phyloP scores from a whole-genome alignment of 495 filamentous ascomycete genomes.

The Neurospora sp. region DNA sequence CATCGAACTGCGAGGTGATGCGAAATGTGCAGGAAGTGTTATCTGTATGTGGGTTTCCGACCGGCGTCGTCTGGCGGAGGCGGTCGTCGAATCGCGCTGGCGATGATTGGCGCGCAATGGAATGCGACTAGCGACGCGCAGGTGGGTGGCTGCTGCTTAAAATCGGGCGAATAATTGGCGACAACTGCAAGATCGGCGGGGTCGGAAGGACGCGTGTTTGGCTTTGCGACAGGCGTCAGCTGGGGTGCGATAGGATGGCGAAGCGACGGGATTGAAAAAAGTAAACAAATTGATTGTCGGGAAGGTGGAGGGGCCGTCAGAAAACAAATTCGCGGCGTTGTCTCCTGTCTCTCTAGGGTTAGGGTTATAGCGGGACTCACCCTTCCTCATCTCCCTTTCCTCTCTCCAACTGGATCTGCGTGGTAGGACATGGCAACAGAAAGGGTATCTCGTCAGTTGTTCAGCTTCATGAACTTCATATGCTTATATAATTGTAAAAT shows the following conservation, averaged over 20 bases:
- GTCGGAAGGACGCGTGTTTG: neutral
- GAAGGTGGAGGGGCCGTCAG: neutral
- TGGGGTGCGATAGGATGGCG: neutral
- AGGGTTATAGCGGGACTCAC: neutral
- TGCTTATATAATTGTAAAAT: neutral
- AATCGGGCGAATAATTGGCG: neutral
- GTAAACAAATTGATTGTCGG: conserved; percentile 3
- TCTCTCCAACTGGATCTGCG: neutral
- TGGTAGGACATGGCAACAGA: neutral
- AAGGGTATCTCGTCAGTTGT: neutral
- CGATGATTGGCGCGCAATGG: neutral
- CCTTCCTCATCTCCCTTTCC: neutral
- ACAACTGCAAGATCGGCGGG: neutral
- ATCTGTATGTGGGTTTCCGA: neutral
- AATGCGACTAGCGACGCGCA: conserved; percentile 6
- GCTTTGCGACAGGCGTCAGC: neutral
- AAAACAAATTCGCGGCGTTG: neutral
- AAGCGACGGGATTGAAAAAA: neutral
- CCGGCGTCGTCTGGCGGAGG: neutral
- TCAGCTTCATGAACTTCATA: neutral
- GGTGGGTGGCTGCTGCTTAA: neutral
- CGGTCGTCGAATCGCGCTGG: neutral
- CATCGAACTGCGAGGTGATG: conserved; percentile 16
- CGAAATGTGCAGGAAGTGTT: neutral
- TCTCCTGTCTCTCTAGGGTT: neutral